Evolutionary conservation across 1,284 basidiomycete species (phyloP), one percentile per base, ranked within the genome.

Genomic region (Cryptococcus sp.): DNA sequence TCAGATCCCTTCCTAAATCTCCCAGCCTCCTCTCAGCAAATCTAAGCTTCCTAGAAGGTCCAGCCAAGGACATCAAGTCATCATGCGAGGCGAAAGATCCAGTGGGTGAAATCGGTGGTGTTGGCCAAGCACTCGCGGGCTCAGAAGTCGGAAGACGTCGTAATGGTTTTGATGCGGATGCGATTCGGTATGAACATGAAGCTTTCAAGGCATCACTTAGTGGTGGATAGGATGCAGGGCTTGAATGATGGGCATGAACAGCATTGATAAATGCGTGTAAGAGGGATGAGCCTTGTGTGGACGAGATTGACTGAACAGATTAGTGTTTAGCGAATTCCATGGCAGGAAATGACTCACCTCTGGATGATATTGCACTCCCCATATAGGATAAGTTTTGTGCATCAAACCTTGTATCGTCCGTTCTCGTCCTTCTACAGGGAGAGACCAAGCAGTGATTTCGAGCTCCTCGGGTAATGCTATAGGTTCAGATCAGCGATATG

Each of bases 351-450:
- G 13, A 49, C 69, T n/a, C 52, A 76, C 77, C 76, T 95, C 94
- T 1, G 94, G 95, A 72, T 98, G 95, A 68, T 96, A 98, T 71
- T 98, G 94, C 2, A 98, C 92, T 3, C 90, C 91, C 85, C 88
- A 94, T 63, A 94, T 89, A 0, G 93, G 90, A 58, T 82, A 82
- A 10, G 66, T 72, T 46, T 66, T 79, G 70, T 94, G 91, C 33
- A 59, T 58, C n/a, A 80, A 52, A 0, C 76, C 80, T 59, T 76
- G 72, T 11, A 76, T 67, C 1, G 73, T 75, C 14, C 55, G 49
- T 56, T 72, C 68, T 34, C 73, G 42, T 56, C 68, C 58, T 41
- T 55, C 23, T 35, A 53, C 8, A 50, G 66, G 51, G 53, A 61
- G 62, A 8, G 74, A 72, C 77, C 76, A 79, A 7, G 81, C 81